A percentile compares a stretch with the other conserved stretches of the same genome.
Evolutionary conservation across 73 alveolate species (phyloP).

Genomic region (Stentor roeselii): DNA sequence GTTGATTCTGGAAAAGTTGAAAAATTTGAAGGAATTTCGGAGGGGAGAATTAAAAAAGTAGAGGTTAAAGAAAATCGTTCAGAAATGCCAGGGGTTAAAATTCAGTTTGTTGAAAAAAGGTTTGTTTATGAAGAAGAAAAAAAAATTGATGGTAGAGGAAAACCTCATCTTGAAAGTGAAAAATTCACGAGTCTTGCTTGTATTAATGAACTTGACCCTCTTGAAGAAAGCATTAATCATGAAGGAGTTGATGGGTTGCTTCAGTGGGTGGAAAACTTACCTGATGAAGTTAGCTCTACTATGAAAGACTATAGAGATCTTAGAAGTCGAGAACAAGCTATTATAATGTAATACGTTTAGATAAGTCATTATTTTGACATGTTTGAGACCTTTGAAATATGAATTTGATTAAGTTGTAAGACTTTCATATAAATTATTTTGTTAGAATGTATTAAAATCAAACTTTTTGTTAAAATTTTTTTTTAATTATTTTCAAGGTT

Average conservation of each 20-base stretch:
- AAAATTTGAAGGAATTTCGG: not conserved
- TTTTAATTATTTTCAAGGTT: too few species aligned
- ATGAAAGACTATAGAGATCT: too few species aligned
- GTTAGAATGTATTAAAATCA: too few species aligned
- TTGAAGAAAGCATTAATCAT: conserved; percentile 6
- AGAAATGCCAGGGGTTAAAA: not conserved
- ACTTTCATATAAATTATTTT: too few species aligned
- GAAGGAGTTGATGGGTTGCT: conserved; percentile 21
- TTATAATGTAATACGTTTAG: too few species aligned
- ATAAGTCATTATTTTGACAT: too few species aligned
- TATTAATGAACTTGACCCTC: not conserved
- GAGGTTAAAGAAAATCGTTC: not conserved
- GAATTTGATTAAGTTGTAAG: too few species aligned
- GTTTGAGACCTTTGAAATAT: too few species aligned
- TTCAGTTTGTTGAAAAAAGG: not conserved
- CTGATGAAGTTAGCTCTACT: conserved; percentile 24
- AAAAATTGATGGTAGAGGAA: not conserved
- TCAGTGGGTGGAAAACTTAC: conserved; percentile 10
- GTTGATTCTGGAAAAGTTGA: not conserved
- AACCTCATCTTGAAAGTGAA: not conserved
- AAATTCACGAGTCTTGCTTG: not conserved
- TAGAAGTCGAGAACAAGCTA: too few species aligned
- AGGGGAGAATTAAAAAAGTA: not conserved
- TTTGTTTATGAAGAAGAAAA: not conserved
- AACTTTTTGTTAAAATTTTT: too few species aligned